A percentile compares a stretch with the other conserved stretches of the same genome.
Evolutionary conservation across 306 rosid species (phyloP).

Genomic region (Cercis canadensis): DNA sequence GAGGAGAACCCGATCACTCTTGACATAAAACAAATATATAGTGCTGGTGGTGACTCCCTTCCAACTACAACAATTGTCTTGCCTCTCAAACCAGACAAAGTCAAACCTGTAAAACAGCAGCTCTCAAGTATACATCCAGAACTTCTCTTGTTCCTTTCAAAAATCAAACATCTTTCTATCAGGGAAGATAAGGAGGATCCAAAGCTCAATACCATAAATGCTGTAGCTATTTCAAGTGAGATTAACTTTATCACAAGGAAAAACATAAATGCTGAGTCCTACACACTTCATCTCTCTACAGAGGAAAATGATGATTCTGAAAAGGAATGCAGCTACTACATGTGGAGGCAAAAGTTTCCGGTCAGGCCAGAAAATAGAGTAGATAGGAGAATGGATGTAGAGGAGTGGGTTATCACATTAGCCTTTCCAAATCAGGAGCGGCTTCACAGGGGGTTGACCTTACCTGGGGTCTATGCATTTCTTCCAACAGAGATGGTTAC

Average conservation of each 20-base stretch:
- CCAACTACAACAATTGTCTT: conserved; percentile 70
- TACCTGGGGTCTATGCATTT: conserved; percentile 70
- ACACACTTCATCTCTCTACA: conserved; percentile 61
- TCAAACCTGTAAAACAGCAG: conserved; percentile 63
- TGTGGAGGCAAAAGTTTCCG: conserved; percentile 80
- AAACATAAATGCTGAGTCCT: conserved; percentile 70
- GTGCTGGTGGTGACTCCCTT: conserved; percentile 38
- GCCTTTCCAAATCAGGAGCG: conserved; percentile 69
- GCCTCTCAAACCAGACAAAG: conserved; percentile 75
- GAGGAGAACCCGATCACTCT: conserved; percentile 58
- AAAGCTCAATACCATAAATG: conserved; percentile 45
- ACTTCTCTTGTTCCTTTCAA: conserved; percentile 67
- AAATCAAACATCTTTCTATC: conserved; percentile 68
- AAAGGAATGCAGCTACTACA: conserved; percentile 54
- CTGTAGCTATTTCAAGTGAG: conserved; percentile 65
- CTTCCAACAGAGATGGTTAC: conserved; percentile 85
- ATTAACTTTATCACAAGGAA: conserved; percentile 50
- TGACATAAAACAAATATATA: conserved; percentile 55
- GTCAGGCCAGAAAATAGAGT: conserved; percentile 54
- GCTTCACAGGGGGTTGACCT: conserved; percentile 47
- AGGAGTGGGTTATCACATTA: conserved; percentile 63
- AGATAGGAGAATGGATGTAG: conserved; percentile 62
- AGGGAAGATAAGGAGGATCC: conserved; percentile 57
- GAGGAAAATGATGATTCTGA: conserved; percentile 37
- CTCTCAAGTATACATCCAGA: conserved; percentile 77